A percentile compares a stretch with the other conserved stretches of the same genome.
Conservation (phyloP, 2,329 filamentous ascomycete genomes). For the Teratosphaeria epicoccoides region DNA sequence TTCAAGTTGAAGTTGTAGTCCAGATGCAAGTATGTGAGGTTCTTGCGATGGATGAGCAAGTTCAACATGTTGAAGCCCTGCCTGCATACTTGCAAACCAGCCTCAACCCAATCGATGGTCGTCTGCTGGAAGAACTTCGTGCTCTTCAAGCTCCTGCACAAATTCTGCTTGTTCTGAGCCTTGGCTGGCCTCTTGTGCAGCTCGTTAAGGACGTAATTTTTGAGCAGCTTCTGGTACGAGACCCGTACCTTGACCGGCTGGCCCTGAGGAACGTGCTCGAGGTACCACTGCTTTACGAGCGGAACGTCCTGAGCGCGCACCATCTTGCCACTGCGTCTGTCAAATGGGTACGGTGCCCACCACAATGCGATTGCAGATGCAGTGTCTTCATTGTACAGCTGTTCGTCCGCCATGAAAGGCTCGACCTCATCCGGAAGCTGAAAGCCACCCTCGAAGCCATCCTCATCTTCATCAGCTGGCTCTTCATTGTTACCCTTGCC, state of each 20-base stretch:
- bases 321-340: slow-evolving; percentile 89
- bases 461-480: slow-evolving; percentile 41
- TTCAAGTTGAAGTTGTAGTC: slow-evolving; percentile 99
- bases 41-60: slow-evolving; percentile 93
- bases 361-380: slow-evolving; percentile 84
- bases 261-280: slow-evolving; percentile 83
- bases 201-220: slow-evolving; percentile 92
- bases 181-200: slow-evolving; percentile 93
- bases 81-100: slow-evolving; percentile 91
- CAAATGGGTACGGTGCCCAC: slow-evolving; percentile 97
- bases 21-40: slow-evolving; percentile 92
- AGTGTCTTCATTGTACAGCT: slow-evolving; percentile 80
- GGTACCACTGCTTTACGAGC: slow-evolving; percentile 94
- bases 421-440: slow-evolving; percentile 68
- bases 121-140: slow-evolving; percentile 99
- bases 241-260: slow-evolving; percentile 96
- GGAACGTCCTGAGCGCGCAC: slow-evolving; percentile 95
- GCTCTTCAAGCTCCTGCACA: slow-evolving; percentile 79
- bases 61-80: slow-evolving; percentile 99
- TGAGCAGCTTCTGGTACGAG: slow-evolving; percentile 94
- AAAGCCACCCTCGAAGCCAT: slow-evolving; percentile 32
- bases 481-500: slow-evolving; percentile 72
- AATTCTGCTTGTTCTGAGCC: slow-evolving; percentile 86
- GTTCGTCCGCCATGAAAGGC: slow-evolving; percentile 82
- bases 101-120: slow-evolving; percentile 98